These are phyloP conservation scores for Begonia peltatifolia DNA, from an alignment of 306 rosid genomes.

Conservation along the genomic window DNA sequence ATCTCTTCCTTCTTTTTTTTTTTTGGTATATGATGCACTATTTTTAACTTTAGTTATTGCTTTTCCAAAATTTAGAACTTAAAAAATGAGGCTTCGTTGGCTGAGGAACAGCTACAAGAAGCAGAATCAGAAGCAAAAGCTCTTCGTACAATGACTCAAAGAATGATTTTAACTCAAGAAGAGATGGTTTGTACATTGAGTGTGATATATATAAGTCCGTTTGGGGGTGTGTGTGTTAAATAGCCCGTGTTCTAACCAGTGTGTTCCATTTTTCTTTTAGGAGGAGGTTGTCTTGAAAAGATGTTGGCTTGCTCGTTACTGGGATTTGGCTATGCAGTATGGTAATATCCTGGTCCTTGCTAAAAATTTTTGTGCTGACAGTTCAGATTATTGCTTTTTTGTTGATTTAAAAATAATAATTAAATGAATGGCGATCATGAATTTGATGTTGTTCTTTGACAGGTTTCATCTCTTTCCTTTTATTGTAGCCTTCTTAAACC, in stretches of 20 bases:
- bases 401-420: too few relatives aligned
- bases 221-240: too few relatives aligned
- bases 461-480: too few relatives aligned
- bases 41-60: constrained; percentile 9
- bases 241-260: too few relatives aligned
- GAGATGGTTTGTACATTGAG: constrained; percentile 62
- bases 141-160: constrained; percentile 82
- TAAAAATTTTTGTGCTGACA: too few relatives aligned
- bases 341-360: constrained; percentile 30
- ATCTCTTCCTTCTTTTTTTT: neutral
- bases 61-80: constrained; percentile 38
- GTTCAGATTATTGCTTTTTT: too few relatives aligned
- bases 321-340: constrained; percentile 82
- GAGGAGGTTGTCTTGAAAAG: constrained; percentile 98
- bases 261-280: constrained; percentile 23
- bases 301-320: constrained; percentile 98
- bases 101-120: constrained; percentile 67
- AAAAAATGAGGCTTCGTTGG: constrained; percentile 57
- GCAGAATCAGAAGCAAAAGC: constrained; percentile 86
- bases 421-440: too few relatives aligned
- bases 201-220: constrained; percentile 1
- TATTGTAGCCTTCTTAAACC: too few relatives aligned
- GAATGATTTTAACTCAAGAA: constrained; percentile 97
- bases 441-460: too few relatives aligned
- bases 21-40: neutral